Base-by-base conservation (phyloP, 2,329 filamentous ascomycete genomes). In the Monosporascus sp. region DNA sequence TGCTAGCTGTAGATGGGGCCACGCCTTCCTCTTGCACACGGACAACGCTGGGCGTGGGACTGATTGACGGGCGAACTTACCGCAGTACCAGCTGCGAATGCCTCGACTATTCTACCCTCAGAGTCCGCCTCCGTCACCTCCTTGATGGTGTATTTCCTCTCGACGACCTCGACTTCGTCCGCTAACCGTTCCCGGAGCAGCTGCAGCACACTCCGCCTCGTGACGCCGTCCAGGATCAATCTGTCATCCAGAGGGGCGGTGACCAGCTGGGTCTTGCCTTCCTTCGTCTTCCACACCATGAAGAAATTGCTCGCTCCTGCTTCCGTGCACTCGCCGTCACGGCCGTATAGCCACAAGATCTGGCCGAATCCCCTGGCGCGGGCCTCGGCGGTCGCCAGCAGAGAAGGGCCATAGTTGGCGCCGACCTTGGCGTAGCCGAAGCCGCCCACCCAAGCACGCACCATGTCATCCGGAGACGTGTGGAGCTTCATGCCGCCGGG, bases 291-390 rank as follows among this genome's bases (percentile, higher is more conserved):
- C 89, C 88, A 91, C 14, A 96, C 76, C 7, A 96, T 78, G 66
- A 97, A 96, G 74, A 96, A 96, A 74, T 97, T 97, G 65, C 85
- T 89, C 14, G 91, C 92, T 5, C 92, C 92, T 2, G 92, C 92
- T 75, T 97, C 92, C 2, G 92, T 97, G 58, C 95, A 91, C 67
- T 84, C 82, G 50, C 82, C 82, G 61, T 93, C 79, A 41, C 82
- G 71, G 1, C 91, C 91, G 65, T 96, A 94, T 49, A 97, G 79
- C 92, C 92, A 97, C n/a, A 97, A 80, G 52, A 97, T 87, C 78
- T 97, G 93, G 66, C 93, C 83, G 72, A 85, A 97, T 0, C 93
- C 92, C 41, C 81, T 74, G 11, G 74, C 75, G 52, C 85, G 76
- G 3, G 92, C 92, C 70, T 92, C 88, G 19, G 80, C 79, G 48